Conservation (phyloP, 495 filamentous ascomycete species). For the Penicillium silybi region DNA sequence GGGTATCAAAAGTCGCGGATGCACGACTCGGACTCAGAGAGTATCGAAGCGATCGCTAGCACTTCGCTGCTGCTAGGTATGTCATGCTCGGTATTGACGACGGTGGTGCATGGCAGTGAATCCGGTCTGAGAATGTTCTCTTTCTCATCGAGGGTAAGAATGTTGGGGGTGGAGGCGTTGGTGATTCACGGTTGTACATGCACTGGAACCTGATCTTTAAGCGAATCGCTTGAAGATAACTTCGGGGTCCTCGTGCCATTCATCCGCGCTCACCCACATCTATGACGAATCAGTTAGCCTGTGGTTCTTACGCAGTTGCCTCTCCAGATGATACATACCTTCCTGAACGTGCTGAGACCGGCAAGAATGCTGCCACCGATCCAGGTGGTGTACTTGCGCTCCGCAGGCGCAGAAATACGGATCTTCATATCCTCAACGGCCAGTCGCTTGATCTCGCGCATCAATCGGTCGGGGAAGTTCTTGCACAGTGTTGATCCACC, state of each 20-base stretch:
- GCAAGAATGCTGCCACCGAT: conserved; percentile 98
- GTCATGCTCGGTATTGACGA: conserved; percentile 1
- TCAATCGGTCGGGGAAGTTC: conserved; percentile 91
- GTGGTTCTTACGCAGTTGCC: neutral
- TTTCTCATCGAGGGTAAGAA: neutral
- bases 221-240: conserved; percentile 97
- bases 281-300: conserved; percentile 34
- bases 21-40: conserved; percentile 17
- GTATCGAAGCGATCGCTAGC: conserved; percentile 14
- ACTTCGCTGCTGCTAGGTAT: conserved; percentile 8
- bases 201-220: conserved; percentile 30
- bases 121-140: conserved; percentile 1
- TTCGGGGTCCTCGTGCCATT: conserved; percentile 99
- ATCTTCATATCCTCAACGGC: conserved; percentile 99
- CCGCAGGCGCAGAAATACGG: conserved; percentile 95
- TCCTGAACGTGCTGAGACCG: conserved; percentile 95
- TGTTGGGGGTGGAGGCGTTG: neutral
- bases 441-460: conserved; percentile 86
- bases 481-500: conserved; percentile 88
- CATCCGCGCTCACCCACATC: conserved; percentile 99
- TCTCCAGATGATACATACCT: conserved; percentile 59
- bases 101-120: neutral
- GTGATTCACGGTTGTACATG: neutral
- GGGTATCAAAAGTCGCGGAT: conserved; percentile 41
- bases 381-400: conserved; percentile 98